These are phyloP conservation scores for Wickerhamomyces canadensis DNA, from an alignment of 805 yeast genomes.

Conservation along the genomic window DNA sequence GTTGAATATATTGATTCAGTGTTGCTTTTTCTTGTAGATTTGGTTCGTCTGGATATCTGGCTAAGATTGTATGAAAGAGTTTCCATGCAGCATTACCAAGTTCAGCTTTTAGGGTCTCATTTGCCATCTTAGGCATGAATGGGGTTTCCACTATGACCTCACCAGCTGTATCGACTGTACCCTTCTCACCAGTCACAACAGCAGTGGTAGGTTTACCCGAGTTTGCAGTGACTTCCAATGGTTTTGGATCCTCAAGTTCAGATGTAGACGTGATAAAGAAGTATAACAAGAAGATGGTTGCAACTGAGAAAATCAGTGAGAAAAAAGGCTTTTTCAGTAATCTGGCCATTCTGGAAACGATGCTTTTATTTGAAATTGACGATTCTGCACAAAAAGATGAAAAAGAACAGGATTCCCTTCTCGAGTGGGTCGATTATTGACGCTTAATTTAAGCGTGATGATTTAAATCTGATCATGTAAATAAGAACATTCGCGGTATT, in stretches of 20 bases:
- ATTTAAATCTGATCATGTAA: too few species aligned
- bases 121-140: conserved; percentile 91
- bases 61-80: conserved; percentile 83
- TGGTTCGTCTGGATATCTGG: conserved; percentile 88
- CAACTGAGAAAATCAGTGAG: conserved; percentile 6
- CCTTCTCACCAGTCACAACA: neutral
- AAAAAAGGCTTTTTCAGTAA: neutral
- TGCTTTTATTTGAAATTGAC: neutral
- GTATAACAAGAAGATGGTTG: conserved; percentile 12
- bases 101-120: conserved; percentile 75
- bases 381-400: too few species aligned
- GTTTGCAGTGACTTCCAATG: conserved; percentile 12
- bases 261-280: conserved; percentile 14
- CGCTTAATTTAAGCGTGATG: too few species aligned
- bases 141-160: conserved; percentile 8
- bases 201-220: neutral
- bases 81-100: conserved; percentile 91
- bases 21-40: conserved; percentile 55
- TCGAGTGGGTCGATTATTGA: too few species aligned
- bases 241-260: conserved; percentile 21
- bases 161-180: neutral
- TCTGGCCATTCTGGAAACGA: neutral
- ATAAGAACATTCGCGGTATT: too few species aligned
- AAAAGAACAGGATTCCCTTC: too few species aligned
- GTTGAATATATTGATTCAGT: conserved; percentile 53